Conservation (phyloP, 441 rosid species). For the Hypseocharis bilobata region DNA sequence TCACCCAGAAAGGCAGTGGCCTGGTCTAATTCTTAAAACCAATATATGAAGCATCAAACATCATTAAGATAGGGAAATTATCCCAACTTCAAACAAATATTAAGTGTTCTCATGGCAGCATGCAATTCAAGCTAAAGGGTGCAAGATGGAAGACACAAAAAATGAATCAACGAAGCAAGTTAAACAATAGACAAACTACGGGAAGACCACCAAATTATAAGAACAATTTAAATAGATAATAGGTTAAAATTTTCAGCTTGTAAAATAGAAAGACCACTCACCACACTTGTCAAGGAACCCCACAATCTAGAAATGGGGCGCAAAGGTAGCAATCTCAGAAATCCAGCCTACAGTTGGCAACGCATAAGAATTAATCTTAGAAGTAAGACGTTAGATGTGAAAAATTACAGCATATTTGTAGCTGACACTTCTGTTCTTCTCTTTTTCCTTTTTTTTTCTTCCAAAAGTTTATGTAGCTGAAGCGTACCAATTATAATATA, state of each 20-base stretch:
- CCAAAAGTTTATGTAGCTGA: neutral
- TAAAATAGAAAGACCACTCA: constrained; percentile 31
- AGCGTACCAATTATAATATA: constrained; percentile 2
- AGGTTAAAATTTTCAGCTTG: neutral
- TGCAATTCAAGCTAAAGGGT: neutral
- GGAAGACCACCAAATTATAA: constrained; percentile 1
- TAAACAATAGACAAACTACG: neutral
- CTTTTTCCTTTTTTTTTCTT: too few species aligned
- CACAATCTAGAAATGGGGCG: constrained; percentile 76
- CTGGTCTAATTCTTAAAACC: too few species aligned
- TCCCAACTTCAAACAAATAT: too few species aligned
- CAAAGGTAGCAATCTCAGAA: constrained; percentile 65
- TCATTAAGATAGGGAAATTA: too few species aligned
- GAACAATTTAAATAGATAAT: neutral
- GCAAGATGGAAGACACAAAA: neutral
- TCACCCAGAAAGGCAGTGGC: neutral
- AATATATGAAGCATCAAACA: too few species aligned
- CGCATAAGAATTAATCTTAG: constrained; percentile 11
- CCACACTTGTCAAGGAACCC: constrained; percentile 62
- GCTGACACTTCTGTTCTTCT: neutral
- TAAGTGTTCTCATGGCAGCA: neutral
- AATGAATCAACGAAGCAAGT: neutral
- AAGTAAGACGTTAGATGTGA: constrained; percentile 5
- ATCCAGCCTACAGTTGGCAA: constrained; percentile 47
- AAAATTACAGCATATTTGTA: constrained; percentile 2